Evolutionary conservation across 352 stramenopile species (phyloP), one percentile per base, ranked within the genome.

Genomic region (Thraustotheca clavata): DNA sequence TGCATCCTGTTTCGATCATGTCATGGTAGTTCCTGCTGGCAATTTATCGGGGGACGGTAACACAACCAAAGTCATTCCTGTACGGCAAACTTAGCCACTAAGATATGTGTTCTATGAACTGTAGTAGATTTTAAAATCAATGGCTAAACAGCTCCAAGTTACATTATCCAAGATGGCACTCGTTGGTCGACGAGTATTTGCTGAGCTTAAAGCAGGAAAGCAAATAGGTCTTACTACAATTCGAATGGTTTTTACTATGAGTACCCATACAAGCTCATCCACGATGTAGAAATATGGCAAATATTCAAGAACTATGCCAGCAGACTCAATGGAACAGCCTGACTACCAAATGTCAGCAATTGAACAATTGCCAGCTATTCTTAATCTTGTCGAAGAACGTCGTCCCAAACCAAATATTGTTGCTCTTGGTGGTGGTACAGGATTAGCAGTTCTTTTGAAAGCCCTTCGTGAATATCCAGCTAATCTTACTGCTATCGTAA

Each of bases 201-300:
- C 89, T 52, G 84, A 94, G 67, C 89, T 94, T 69, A 94, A 91
- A 40, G 84, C 80, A 2, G 84, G 82, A 1, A 94, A 94, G 59
- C 77, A 80, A 60, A 73, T 87, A 4, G 84, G 82, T 1, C 76
- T 94, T 62, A 72, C 90, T 22, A 94, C 84, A 8, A 76, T 87
- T 34, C 79, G 80, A 12, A 83, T 90, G 83, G 83, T 92, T 39
- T 27, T 70, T 73, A 43, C 38, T 43, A 43, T 43, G 38, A 43
- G 38, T 43, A 43, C 20, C 38, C 49, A 12, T 14, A 5, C 2
- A 8, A 6, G 29, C 7, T 4, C 50, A 14, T 26, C 12, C 50
- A 5, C 69, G 16, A 20, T 34, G 26, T 71, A 94, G 84, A 70
- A 90, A 4, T 83, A 91, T 49, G 84, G 84, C 47, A 94, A 90